A percentile compares a stretch with the other conserved stretches of the same genome.
phyloP scores from a whole-genome alignment of 192 early-diverging fungal genomes.

The Phlyctochytrium planicorne region DNA sequence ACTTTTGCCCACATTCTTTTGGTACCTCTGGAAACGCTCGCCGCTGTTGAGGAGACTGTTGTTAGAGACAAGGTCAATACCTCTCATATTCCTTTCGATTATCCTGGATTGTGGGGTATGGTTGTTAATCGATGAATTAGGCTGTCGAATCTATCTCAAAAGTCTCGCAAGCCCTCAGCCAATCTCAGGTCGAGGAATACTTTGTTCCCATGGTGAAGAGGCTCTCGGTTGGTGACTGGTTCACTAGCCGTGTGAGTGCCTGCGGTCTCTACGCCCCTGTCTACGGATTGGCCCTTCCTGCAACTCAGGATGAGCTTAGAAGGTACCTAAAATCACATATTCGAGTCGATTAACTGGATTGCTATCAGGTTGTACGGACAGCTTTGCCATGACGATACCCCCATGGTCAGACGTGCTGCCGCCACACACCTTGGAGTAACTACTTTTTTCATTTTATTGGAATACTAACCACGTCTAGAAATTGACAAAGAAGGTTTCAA shows the following conservation, averaged over 20 bases:
- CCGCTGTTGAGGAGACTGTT: slow-evolving; percentile 95
- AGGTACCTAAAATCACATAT: slow-evolving; percentile 45
- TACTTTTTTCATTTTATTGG: background rate
- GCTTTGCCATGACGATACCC: slow-evolving; percentile 90
- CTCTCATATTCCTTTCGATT: background rate
- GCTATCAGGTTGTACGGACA: slow-evolving; percentile 66
- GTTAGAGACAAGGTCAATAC: slow-evolving; percentile 93
- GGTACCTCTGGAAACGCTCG: slow-evolving; percentile 91
- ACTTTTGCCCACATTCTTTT: slow-evolving; percentile 83
- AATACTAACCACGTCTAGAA: slow-evolving; percentile 42
- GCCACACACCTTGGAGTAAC: slow-evolving; percentile 78
- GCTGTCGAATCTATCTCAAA: slow-evolving; percentile 94
- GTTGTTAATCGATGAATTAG: slow-evolving; percentile 41
- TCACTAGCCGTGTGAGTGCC: slow-evolving; percentile 92
- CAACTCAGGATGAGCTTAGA: slow-evolving; percentile 83
- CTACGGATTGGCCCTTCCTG: slow-evolving; percentile 69
- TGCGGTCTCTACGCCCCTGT: slow-evolving; percentile 89
- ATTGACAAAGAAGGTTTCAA: slow-evolving; percentile 67
- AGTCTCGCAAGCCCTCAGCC: slow-evolving; percentile 70
- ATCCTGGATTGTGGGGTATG: slow-evolving; percentile 6
- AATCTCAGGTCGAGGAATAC: slow-evolving; percentile 81
- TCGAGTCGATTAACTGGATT: slow-evolving; percentile 2
- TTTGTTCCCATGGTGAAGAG: slow-evolving; percentile 91
- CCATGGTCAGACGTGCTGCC: slow-evolving; percentile 96
- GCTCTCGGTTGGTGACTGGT: slow-evolving; percentile 94